Base-by-base conservation (phyloP, 2,329 filamentous ascomycete species). In the Bertia moriformis region DNA sequence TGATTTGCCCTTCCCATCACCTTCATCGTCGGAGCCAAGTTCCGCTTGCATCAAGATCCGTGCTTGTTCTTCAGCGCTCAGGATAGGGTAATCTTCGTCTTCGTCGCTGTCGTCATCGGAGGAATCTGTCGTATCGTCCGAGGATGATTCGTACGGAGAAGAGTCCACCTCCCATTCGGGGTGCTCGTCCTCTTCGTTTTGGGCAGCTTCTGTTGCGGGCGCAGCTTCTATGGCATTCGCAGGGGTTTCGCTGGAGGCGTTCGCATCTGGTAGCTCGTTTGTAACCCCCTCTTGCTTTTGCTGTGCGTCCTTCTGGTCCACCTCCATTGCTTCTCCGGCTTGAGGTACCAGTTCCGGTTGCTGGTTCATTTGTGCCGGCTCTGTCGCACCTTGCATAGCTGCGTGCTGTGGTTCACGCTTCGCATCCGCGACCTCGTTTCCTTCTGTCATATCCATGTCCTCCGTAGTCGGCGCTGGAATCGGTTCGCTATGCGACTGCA, bases 81-180 rank as follows among this genome's bases (percentile, higher is more conserved):
- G 65, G 32, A 88, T 67, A 39, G 83, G 73, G 49, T 86, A 86
- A 19, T 72, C 73, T 43, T 76, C 77, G 42, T 72, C 71, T 41
- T 74, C 69, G 27, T 65, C 63, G 1, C 58, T 63, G 30, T 61
- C 61, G 15, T 65, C 61, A 38, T 71, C 69, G n/a, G 69, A 72
- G 0, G 70, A 73, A 44, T 78, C 73, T 2, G 74, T 77, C 48
- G 60, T 66, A 51, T 63, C 68, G 3, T 70, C 73, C 0, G 73
- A 83, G 4, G 79, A 83, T 4, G 79, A 83, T 50, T 78, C 74
- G 51, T 82, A 82, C 0, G 82, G 82, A 0, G 80, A 84, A 1
- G 82, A 87, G 50, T 89, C 83, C 4, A 69, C 63, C 52, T 93
- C 85, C 84, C 86, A 96, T 56, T 95, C 88, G 3, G 82, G 78